These are phyloP conservation scores for Ogataea trehalophila DNA, from an alignment of 805 yeast genomes.

Conservation along the genomic window DNA sequence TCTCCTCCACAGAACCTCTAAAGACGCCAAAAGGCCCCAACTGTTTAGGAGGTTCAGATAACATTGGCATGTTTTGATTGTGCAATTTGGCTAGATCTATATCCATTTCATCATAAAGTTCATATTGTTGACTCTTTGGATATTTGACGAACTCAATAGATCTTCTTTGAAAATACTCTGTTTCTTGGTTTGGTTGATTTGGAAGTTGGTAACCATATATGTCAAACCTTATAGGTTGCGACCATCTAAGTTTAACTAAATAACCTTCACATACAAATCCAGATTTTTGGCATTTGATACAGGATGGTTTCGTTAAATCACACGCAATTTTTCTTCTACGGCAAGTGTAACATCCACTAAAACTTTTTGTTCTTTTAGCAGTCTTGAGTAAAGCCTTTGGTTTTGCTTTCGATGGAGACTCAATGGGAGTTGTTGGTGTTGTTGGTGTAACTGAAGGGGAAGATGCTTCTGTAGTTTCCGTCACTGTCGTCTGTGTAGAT, in stretches of 20 bases:
- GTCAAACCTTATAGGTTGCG: constrained; percentile 49
- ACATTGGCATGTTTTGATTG: constrained; percentile 35
- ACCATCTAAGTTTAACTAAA: constrained; percentile 77
- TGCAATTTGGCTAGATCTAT: constrained; percentile 56
- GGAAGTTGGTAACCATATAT: constrained; percentile 38
- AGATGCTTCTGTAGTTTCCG: neutral
- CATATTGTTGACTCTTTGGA: constrained; percentile 52
- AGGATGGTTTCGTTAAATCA: constrained; percentile 65
- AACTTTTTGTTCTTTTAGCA: constrained; percentile 56
- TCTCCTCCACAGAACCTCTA: constrained; percentile 35
- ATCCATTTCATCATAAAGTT: constrained; percentile 81
- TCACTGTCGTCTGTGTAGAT: neutral
- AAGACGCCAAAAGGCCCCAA: constrained; percentile 86
- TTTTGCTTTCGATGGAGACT: neutral
- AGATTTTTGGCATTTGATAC: constrained; percentile 65
- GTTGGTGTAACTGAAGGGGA: neutral
- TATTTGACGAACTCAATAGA: constrained; percentile 71
- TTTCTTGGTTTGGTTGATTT: constrained; percentile 30
- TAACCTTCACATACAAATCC: constrained; percentile 77
- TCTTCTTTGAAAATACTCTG: constrained; percentile 61
- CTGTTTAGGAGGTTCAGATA: constrained; percentile 27
- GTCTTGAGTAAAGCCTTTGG: neutral
- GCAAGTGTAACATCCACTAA: constrained; percentile 88
- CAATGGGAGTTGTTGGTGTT: neutral
- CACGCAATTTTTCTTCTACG: constrained; percentile 77